Evolutionary conservation across 2,329 filamentous ascomycete species (phyloP), one percentile per base, ranked within the genome.

Genomic region (Truncatella angustata): DNA sequence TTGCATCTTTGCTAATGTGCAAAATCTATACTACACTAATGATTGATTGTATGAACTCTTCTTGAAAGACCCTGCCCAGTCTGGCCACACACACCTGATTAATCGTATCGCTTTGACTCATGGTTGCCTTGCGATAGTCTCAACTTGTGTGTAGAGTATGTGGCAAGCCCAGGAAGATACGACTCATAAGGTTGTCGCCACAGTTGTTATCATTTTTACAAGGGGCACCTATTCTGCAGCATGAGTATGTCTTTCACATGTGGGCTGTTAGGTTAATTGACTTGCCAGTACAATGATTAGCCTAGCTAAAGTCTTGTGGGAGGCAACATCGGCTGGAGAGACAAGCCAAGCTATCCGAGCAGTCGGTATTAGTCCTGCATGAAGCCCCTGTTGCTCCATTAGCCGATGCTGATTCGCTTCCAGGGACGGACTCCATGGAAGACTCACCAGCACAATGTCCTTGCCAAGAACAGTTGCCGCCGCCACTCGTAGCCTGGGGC

Each of bases 281-380:
- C 44, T 47, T 12, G 37, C 46, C 46, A 20, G 35, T 49, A 34
- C 46, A 49, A 20, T 49, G 46, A 1, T 23, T 21, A 7, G 32
- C 18, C 46, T 34, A 49, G 32, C 46, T 49, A 12, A 30, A 49
- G 21, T 49, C 46, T 24, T 49, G 18, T 3, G 46, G 30, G 20
- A 28, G 16, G n/a, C 24, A 35, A 36, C 47, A 50, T 9, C 30
- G 40, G 23, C 36, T 24, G 10, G 36, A 40, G 14, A 26, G 32
- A 34, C 46, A 49, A n/a, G 28, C 20, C 3, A 49, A 23, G 12
- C n/a, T 21, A 16, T 49, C 46, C 20, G 46, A 49, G 18, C 32
- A 49, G 18, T 49, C 46, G 14, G 4, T 26, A 10, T 37, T 18
- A 11, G 14, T 16, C 32, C 18, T n/a, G 28, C 46, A 50, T 5